phyloP scores from a whole-genome alignment of 176 grass and related monocot genomes.

The Lolium perenne region DNA sequence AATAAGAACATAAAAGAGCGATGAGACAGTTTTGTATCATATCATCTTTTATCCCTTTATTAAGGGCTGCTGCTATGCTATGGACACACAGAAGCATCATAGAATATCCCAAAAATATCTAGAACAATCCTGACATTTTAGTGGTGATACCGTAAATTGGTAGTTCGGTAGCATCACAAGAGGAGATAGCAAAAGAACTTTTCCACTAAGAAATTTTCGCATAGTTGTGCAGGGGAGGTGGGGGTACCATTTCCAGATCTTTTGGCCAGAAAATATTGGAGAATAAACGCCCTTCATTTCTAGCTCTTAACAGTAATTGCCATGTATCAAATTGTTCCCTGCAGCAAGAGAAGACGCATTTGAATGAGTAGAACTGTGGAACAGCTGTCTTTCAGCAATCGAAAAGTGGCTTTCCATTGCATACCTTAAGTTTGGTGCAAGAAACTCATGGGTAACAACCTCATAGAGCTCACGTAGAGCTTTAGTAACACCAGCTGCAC shows the following conservation, averaged over 20 bases:
- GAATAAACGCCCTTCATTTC: conserved; percentile 80
- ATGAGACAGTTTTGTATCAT: background rate
- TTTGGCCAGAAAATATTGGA: conserved; percentile 80
- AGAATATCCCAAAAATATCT: background rate
- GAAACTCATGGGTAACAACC: conserved; percentile 86
- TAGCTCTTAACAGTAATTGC: conserved; percentile 77
- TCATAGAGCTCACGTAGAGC: conserved; percentile 82
- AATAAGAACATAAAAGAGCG: conserved; percentile 11
- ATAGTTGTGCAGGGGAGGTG: conserved; percentile 32
- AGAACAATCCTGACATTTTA: background rate
- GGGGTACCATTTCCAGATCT: conserved; percentile 78
- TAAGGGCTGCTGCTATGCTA: background rate
- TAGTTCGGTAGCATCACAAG: background rate
- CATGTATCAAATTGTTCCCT: conserved; percentile 92
- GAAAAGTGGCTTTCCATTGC: conserved; percentile 5
- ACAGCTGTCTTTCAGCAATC: conserved; percentile 20
- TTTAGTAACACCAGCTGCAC: conserved; percentile 78
- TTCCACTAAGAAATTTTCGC: background rate
- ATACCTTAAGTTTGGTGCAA: conserved; percentile 75
- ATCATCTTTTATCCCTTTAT: background rate
- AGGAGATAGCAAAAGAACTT: background rate
- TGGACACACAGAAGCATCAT: background rate
- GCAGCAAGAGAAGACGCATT: conserved; percentile 41
- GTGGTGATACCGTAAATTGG: background rate
- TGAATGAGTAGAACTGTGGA: background rate